These are phyloP conservation scores for Saraca asoca DNA, from an alignment of 331 rosid species.

Conservation along the genomic window DNA sequence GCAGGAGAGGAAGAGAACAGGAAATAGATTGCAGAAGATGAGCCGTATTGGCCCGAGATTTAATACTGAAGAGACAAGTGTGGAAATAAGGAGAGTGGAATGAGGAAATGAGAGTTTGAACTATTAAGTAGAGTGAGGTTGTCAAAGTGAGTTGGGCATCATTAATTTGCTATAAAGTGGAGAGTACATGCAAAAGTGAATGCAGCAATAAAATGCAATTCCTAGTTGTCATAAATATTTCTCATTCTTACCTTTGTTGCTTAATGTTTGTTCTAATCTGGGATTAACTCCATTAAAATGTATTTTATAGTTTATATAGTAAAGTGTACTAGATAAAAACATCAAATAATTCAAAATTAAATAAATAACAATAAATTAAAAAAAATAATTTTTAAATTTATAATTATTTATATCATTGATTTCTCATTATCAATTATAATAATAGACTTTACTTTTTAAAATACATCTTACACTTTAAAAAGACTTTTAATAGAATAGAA, in stretches of 20 bases:
- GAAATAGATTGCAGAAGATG: slow-evolving; percentile 18
- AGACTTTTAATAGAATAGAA: no score
- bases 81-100: slow-evolving; percentile 7
- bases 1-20: slow-evolving; percentile 17
- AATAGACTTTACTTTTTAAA: no score
- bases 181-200: background rate
- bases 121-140: slow-evolving; percentile 14
- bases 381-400: no score
- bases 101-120: slow-evolving; percentile 30
- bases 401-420: no score
- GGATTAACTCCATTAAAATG: no score
- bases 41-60: slow-evolving; percentile 13
- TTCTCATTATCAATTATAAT: no score
- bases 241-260: slow-evolving; percentile 17
- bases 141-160: slow-evolving; percentile 31
- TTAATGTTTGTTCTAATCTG: no score
- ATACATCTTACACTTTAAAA: no score
- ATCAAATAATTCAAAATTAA: no score
- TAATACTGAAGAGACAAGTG: slow-evolving; percentile 26
- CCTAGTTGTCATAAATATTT: slow-evolving; percentile 22
- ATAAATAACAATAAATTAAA: no score
- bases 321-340: no score
- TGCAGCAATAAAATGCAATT: slow-evolving; percentile 3
- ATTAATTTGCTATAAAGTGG: slow-evolving; percentile 27
- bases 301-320: no score